These are phyloP conservation scores for Triticum monococcum DNA, from an alignment of 176 grass and related monocot genomes.

Conservation along the genomic window DNA sequence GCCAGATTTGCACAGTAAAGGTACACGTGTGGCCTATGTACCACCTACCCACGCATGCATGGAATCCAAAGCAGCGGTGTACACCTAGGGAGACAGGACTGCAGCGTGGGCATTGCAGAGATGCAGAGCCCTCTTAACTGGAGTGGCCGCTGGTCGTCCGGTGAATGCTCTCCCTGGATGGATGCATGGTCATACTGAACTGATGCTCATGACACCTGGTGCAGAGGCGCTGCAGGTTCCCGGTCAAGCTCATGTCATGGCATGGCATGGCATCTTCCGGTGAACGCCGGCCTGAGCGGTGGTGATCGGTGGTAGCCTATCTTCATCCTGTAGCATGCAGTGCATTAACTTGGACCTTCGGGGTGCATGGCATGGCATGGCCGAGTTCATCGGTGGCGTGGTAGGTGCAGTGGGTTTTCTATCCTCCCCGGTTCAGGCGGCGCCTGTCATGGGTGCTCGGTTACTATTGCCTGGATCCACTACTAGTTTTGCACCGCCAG, in stretches of 20 bases:
- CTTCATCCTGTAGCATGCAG: slow-evolving; percentile 34
- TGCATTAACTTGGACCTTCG: slow-evolving; percentile 30
- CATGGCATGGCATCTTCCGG: neutral
- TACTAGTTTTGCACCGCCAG: slow-evolving; percentile 1
- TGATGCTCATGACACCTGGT: slow-evolving; percentile 25
- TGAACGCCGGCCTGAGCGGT: neutral
- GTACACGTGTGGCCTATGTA: slow-evolving; percentile 46
- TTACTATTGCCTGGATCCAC: neutral
- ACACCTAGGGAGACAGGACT: slow-evolving; percentile 23
- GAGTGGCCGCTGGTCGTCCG: neutral
- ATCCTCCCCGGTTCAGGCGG: slow-evolving; percentile 24
- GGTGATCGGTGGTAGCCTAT: neutral
- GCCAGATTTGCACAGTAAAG: slow-evolving; percentile 28
- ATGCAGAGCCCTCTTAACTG: neutral
- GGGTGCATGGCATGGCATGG: neutral
- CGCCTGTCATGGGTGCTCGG: neutral
- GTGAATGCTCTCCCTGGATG: slow-evolving; percentile 16
- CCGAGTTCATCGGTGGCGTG: slow-evolving; percentile 3
- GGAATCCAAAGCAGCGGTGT: slow-evolving; percentile 42
- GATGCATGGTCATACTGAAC: neutral
- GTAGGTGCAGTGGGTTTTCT: slow-evolving; percentile 16
- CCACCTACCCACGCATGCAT: neutral
- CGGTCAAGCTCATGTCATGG: neutral
- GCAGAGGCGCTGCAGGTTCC: slow-evolving; percentile 23
- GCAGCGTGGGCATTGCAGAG: slow-evolving; percentile 3